These are phyloP conservation scores for Suillus spraguei DNA, from an alignment of 768 basidiomycete genomes.

Conservation along the genomic window DNA sequence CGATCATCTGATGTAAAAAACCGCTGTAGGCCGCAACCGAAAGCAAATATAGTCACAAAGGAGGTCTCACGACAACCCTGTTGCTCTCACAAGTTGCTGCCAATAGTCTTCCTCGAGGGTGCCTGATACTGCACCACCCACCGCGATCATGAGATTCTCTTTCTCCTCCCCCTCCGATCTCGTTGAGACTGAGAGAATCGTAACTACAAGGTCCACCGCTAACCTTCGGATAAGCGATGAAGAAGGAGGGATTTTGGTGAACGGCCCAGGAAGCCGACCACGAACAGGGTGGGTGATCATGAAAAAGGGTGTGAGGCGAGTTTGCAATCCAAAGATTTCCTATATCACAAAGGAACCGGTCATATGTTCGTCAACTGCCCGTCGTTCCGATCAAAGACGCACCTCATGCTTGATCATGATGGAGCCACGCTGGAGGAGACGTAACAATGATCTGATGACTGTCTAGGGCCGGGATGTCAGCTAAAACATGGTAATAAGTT, in stretches of 20 bases:
- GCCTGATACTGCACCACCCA: slow-evolving; percentile 29
- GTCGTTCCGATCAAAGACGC: slow-evolving; percentile 22
- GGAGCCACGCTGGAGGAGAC: slow-evolving; percentile 57
- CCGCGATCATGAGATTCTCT: slow-evolving; percentile 24
- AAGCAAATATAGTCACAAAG: not conserved
- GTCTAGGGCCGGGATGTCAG: slow-evolving; percentile 35
- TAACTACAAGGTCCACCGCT: slow-evolving; percentile 62
- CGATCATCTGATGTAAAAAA: not conserved
- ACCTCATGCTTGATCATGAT: slow-evolving; percentile 48
- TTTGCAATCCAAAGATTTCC: slow-evolving; percentile 52
- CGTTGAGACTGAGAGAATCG: slow-evolving; percentile 26
- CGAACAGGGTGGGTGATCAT: slow-evolving; percentile 71
- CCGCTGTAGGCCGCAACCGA: not conserved
- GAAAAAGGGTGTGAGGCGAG: slow-evolving; percentile 81
- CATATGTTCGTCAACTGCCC: slow-evolving; percentile 13
- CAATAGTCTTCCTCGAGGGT: slow-evolving; percentile 32
- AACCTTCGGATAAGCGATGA: slow-evolving; percentile 49
- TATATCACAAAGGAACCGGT: slow-evolving; percentile 30
- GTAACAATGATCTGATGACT: slow-evolving; percentile 66
- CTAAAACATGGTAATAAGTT: not conserved
- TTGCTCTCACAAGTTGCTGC: slow-evolving; percentile 34
- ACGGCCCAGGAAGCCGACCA: slow-evolving; percentile 79
- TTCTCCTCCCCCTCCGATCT: slow-evolving; percentile 17
- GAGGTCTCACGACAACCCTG: slow-evolving; percentile 19
- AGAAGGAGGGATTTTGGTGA: slow-evolving; percentile 56